phyloP scores from a whole-genome alignment of 31 red algal species.

The Pterothamnion heteromorphum region DNA sequence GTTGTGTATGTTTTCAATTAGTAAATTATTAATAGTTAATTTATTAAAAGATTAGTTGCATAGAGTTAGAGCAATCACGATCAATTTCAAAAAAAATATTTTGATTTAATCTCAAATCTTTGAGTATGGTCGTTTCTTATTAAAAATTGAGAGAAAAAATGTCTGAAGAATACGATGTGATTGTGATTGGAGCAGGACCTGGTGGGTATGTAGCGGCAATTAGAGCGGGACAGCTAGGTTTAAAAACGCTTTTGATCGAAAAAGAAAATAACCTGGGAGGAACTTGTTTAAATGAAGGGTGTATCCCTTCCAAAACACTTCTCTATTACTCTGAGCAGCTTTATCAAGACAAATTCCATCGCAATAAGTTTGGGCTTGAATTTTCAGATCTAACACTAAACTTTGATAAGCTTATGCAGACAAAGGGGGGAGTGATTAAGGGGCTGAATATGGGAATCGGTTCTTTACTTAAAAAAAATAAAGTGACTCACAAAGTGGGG shows the following conservation, averaged over 20 bases:
- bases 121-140: background rate
- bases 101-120: background rate
- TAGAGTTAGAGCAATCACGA: no score
- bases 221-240: constrained; percentile 92
- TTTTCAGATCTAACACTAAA: constrained; percentile 64
- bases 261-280: constrained; percentile 90
- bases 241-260: constrained; percentile 84
- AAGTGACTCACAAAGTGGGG: constrained; percentile 81
- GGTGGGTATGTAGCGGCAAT: constrained; percentile 98
- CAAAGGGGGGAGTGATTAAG: constrained; percentile 64
- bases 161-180: constrained; percentile 73
- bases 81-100: background rate
- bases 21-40: no score
- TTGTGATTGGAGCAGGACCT: constrained; percentile 88
- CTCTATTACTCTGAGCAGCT: constrained; percentile 91
- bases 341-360: constrained; percentile 73
- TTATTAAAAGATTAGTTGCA: no score
- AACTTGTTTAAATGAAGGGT: constrained; percentile 97
- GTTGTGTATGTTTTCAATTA: no score
- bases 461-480: constrained; percentile 95
- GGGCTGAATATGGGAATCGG: constrained; percentile 90
- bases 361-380: constrained; percentile 79
- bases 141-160: background rate
- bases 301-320: constrained; percentile 96
- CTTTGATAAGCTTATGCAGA: constrained; percentile 83